Base-by-base conservation (phyloP, 768 basidiomycete species). In the Rhizopogon rudus region DNA sequence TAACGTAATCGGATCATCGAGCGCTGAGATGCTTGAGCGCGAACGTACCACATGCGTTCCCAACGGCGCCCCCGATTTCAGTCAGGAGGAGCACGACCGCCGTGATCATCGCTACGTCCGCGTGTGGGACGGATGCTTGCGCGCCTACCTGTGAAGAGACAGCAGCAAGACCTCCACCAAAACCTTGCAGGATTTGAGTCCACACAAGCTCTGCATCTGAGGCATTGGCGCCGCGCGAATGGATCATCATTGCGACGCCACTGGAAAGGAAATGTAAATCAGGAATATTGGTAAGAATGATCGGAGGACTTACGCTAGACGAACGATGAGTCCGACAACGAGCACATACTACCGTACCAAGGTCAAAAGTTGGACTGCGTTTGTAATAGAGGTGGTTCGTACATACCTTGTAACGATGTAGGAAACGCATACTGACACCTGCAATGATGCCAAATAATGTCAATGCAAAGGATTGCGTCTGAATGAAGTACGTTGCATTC, bases 151-250 rank as follows among this genome's bases (percentile, higher is more conserved):
- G 82, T 1, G 76, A 67, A 5, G 80, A 65, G 41, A 82, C 71
- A 7, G 79, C 78, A 3, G 86, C 85, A 54, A 90, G 76, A 14
- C 87, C 88, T 13, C 88, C 88, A 16, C 88, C 88, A 8, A 84
- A 71, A 45, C 88, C 88, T 69, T 89, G 88, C 14, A 91, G 73
- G 49, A 89, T 67, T 60, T 91, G 88, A 20, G 79, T 81, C 69
- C 80, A 75, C 4, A 89, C 82, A 29, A 89, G 74, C 58, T 81
- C 80, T 1, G 74, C 75, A 35, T 77, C 74, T 33, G 75, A 79
- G 0, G 75, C 80, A 37, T 81, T 71, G 2, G 84, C 80, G 13
- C 86, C 86, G 16, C 84, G 79, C 5, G 87, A 84, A 61, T 81
- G 80, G 57, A 90, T 80, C 87, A 88, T 89, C 25, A 87, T 68